Evolutionary conservation across 179 eudicot species (phyloP).

Genomic region (Sideroxylon spinosum): DNA sequence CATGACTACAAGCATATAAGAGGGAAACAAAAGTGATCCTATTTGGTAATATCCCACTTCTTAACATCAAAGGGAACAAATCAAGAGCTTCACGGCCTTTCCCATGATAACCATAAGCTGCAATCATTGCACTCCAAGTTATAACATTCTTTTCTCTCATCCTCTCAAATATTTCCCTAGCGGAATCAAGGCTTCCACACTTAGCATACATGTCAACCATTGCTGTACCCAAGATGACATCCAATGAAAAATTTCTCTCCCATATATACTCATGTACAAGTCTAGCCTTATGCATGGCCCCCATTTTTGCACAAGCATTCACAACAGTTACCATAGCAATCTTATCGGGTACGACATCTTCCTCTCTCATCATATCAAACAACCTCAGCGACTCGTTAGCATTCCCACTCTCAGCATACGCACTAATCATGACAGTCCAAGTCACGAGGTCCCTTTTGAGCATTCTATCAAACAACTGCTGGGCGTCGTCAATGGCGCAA

Average conservation of each 20-base stretch:
- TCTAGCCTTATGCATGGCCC: slow-evolving; percentile 47
- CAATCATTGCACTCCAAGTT: slow-evolving; percentile 71
- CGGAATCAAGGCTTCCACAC: slow-evolving; percentile 59
- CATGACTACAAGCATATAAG: slow-evolving; percentile 75
- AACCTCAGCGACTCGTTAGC: slow-evolving; percentile 40
- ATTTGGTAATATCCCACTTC: slow-evolving; percentile 39
- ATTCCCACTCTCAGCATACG: slow-evolving; percentile 38
- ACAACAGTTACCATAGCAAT: slow-evolving; percentile 61
- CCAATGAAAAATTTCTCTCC: slow-evolving; percentile 30
- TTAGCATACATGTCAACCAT: slow-evolving; percentile 73
- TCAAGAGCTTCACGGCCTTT: slow-evolving; percentile 54
- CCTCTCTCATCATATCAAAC: slow-evolving; percentile 51
- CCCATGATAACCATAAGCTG: slow-evolving; percentile 69
- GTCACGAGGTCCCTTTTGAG: slow-evolving; percentile 39
- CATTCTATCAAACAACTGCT: slow-evolving; percentile 43
- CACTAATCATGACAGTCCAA: slow-evolving; percentile 61
- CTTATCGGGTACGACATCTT: slow-evolving; percentile 47
- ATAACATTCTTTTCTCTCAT: slow-evolving; percentile 53
- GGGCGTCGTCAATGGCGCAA: slow-evolving; percentile 35
- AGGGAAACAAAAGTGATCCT: slow-evolving; percentile 64
- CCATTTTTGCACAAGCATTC: slow-evolving; percentile 58
- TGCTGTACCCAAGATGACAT: slow-evolving; percentile 62
- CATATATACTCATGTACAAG: slow-evolving; percentile 43
- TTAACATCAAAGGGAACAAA: slow-evolving; percentile 54
- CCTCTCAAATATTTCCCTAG: slow-evolving; percentile 37